Percentiles rank a stretch among this genome's conserved stretches.
Conservation (phyloP, 192 early-diverging fungal species). For the Polychytrium aggregatum region DNA sequence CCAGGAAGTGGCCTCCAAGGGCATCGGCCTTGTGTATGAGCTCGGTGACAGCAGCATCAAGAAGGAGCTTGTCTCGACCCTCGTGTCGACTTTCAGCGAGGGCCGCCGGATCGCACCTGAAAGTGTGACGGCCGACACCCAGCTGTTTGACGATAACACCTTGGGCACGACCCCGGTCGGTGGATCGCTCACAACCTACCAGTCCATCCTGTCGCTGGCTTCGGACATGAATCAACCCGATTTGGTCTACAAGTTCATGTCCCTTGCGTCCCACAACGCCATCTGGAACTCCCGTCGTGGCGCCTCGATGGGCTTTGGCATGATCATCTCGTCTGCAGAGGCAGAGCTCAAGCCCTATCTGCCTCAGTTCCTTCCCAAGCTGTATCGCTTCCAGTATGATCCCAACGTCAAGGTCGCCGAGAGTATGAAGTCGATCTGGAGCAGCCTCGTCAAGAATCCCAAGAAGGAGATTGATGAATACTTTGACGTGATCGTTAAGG, state of each 20-base stretch:
- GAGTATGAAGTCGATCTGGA: conserved; percentile 89
- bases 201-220: conserved; percentile 74
- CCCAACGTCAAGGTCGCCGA: conserved; percentile 76
- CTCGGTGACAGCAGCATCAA: conserved; percentile 58
- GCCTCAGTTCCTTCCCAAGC: conserved; percentile 59
- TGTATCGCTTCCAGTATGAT: conserved; percentile 87
- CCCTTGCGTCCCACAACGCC: conserved; percentile 81
- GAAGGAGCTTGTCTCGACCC: conserved; percentile 52
- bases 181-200: conserved; percentile 25
- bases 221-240: conserved; percentile 90
- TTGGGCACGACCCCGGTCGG: conserved; percentile 71
- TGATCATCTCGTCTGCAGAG: conserved; percentile 63
- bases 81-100: conserved; percentile 69
- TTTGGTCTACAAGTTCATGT: conserved; percentile 88
- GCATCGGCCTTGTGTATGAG: conserved; percentile 73
- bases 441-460: conserved; percentile 43
- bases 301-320: conserved; percentile 77
- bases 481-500: conserved; percentile 72
- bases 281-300: conserved; percentile 85
- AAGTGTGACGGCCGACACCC: conserved; percentile 58
- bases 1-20: conserved; percentile 81
- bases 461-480: conserved; percentile 60
- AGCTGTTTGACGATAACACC: conserved; percentile 54
- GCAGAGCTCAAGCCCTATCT: conserved; percentile 72
- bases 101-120: conserved; percentile 40